These are phyloP conservation scores for Syncephalastrum contaminatum DNA, from an alignment of 371 early-diverging fungal species.

Conservation along the genomic window DNA sequence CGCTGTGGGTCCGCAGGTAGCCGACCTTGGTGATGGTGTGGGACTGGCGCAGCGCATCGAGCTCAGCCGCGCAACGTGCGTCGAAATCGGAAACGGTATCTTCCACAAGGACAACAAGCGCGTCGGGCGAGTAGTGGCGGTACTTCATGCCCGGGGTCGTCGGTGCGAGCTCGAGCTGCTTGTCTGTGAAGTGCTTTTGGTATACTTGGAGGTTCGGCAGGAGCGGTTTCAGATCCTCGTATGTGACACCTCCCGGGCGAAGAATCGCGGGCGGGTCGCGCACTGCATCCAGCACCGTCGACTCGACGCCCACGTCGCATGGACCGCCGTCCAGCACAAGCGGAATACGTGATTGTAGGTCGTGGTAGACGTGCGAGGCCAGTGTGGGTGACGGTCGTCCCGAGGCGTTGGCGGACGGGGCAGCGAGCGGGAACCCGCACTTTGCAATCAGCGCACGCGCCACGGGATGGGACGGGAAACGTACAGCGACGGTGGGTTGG, in stretches of 20 bases:
- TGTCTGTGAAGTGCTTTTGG: constrained; percentile 74
- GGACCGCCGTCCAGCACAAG: constrained; percentile 93
- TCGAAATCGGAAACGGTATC: background rate
- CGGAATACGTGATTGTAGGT: constrained; percentile 83
- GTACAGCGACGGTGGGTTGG: constrained; percentile 89
- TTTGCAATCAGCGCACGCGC: constrained; percentile 87
- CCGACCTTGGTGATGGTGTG: too few species aligned
- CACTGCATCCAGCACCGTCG: constrained; percentile 92
- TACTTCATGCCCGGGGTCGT: constrained; percentile 99
- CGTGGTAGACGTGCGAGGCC: constrained; percentile 89
- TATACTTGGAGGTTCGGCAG: constrained; percentile 73
- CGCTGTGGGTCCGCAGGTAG: too few species aligned
- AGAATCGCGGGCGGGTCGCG: constrained; percentile 79
- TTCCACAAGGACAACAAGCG: constrained; percentile 81
- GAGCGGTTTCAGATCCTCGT: constrained; percentile 66
- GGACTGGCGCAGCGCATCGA: constrained; percentile 2
- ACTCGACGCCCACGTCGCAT: constrained; percentile 94
- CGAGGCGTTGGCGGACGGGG: constrained; percentile 99
- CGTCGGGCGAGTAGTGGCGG: constrained; percentile 96
- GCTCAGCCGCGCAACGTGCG: background rate
- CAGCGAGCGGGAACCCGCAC: constrained; percentile 94
- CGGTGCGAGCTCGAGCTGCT: constrained; percentile 72
- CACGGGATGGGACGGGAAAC: constrained; percentile 94
- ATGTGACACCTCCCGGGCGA: constrained; percentile 97
- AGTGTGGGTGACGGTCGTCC: constrained; percentile 96